Evolutionary conservation across 1,284 basidiomycete species (phyloP).

Genomic region (Lentinula novae-zelandiae): DNA sequence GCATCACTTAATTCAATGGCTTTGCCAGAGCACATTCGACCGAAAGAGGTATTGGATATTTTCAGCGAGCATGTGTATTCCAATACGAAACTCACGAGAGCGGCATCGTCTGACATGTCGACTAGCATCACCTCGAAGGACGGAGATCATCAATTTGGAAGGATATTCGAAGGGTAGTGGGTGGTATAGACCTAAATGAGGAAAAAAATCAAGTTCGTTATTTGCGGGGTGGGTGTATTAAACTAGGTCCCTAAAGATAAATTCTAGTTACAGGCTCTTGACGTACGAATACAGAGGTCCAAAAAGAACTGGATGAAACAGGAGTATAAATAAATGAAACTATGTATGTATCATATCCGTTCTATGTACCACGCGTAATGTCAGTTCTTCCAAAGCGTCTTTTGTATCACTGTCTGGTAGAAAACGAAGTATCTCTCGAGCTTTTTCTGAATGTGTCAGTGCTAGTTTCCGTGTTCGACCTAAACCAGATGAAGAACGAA

Average conservation of each 20-base stretch:
- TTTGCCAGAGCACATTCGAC: conserved; percentile 17
- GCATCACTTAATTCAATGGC: conserved; percentile 17
- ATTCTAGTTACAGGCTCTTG: neutral
- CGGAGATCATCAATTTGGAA: neutral
- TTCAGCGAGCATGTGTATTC: conserved; percentile 32
- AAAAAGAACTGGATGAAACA: neutral
- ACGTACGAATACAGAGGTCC: neutral
- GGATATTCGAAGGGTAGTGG: too few relatives aligned
- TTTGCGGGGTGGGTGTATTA: neutral
- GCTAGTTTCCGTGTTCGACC: conserved; percentile 80
- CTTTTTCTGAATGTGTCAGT: conserved; percentile 69
- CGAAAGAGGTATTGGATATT: conserved; percentile 22
- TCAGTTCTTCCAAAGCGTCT: conserved; percentile 63
- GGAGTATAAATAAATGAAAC: neutral
- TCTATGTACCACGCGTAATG: conserved; percentile 54
- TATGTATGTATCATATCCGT: conserved; percentile 33
- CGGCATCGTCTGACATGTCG: neutral
- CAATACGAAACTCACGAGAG: conserved; percentile 22
- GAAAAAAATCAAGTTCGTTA: too few relatives aligned
- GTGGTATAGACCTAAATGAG: neutral
- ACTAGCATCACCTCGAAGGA: neutral
- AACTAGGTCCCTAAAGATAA: neutral
- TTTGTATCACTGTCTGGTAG: conserved; percentile 83
- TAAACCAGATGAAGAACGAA: conserved; percentile 73
- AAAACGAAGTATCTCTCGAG: conserved; percentile 62